Conservation (phyloP, 768 basidiomycete genomes). For the Xerocomus brunneocitrinus region DNA sequence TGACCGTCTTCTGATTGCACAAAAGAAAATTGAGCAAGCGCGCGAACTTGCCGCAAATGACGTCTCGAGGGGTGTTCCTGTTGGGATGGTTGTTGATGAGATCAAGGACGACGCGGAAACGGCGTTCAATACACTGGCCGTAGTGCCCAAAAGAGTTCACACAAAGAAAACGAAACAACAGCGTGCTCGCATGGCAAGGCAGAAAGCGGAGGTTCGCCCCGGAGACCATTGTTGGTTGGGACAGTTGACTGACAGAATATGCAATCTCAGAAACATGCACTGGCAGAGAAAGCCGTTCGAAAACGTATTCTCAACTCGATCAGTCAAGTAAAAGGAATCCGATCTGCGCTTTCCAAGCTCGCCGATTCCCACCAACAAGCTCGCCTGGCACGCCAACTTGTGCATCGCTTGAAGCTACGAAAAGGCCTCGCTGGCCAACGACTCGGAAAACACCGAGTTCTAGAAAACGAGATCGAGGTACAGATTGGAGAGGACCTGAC, state of each 20-base stretch:
- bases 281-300: constrained; percentile 53
- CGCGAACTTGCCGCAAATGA: constrained; percentile 30
- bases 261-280: constrained; percentile 51
- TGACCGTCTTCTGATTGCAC: constrained; percentile 48
- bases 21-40: constrained; percentile 53
- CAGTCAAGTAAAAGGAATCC: constrained; percentile 48
- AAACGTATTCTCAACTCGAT: constrained; percentile 63
- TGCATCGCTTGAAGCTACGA: constrained; percentile 47
- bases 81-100: constrained; percentile 65
- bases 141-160: constrained; percentile 39
- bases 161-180: constrained; percentile 60
- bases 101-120: constrained; percentile 39
- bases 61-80: constrained; percentile 36
- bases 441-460: constrained; percentile 77
- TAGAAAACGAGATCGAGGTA: constrained; percentile 66
- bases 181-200: constrained; percentile 58
- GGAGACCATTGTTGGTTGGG: neutral
- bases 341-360: constrained; percentile 37
- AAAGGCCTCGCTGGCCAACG: constrained; percentile 68
- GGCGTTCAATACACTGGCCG: constrained; percentile 26
- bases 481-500: constrained; percentile 88
- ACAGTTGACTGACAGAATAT: neutral
- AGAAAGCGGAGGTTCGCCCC: constrained; percentile 56
- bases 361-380: constrained; percentile 37
- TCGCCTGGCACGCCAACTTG: constrained; percentile 36